A percentile compares a stretch with the other conserved stretches of the same genome.
Conservation (phyloP, 2,329 filamentous ascomycete genomes). For the Cordyceps militaris region DNA sequence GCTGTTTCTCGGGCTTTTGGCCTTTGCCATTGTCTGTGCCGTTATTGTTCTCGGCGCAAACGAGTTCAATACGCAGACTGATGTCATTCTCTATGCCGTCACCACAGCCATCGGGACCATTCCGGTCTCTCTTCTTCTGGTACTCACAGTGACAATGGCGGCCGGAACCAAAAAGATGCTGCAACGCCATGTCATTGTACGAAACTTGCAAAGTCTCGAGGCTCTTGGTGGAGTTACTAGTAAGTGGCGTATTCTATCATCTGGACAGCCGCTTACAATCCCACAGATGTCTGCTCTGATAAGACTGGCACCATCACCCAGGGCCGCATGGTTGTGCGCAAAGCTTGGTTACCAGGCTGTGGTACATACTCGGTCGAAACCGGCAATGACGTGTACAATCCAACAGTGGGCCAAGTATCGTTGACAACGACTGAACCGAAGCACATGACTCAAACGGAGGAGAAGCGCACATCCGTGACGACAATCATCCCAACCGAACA, state of each 20-base stretch:
- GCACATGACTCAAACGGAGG: neutral
- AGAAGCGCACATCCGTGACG: constrained; percentile 13
- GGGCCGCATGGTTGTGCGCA: constrained; percentile 24
- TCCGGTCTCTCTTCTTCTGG: constrained; percentile 36
- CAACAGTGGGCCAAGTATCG: constrained; percentile 19
- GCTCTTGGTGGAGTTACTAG: constrained; percentile 43
- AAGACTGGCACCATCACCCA: constrained; percentile 30
- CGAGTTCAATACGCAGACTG: constrained; percentile 26
- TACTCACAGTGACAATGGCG: constrained; percentile 49
- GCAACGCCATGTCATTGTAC: constrained; percentile 40
- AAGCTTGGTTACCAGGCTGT: constrained; percentile 26
- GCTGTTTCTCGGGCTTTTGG: constrained; percentile 58
- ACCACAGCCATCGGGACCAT: constrained; percentile 38
- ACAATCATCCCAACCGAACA: constrained; percentile 32
- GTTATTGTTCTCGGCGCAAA: constrained; percentile 34
- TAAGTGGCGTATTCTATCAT: constrained; percentile 21
- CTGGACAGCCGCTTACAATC: neutral
- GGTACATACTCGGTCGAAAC: constrained; percentile 27
- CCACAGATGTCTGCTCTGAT: constrained; percentile 24
- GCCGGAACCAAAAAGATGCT: constrained; percentile 42
- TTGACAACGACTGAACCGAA: constrained; percentile 16
- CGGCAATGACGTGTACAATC: constrained; percentile 25
- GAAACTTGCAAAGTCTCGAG: constrained; percentile 40
- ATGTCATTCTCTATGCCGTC: constrained; percentile 32
- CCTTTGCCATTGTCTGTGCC: constrained; percentile 39